Evolutionary conservation across 495 filamentous ascomycete genomes (phyloP).

Genomic region (Tuber borchii): DNA sequence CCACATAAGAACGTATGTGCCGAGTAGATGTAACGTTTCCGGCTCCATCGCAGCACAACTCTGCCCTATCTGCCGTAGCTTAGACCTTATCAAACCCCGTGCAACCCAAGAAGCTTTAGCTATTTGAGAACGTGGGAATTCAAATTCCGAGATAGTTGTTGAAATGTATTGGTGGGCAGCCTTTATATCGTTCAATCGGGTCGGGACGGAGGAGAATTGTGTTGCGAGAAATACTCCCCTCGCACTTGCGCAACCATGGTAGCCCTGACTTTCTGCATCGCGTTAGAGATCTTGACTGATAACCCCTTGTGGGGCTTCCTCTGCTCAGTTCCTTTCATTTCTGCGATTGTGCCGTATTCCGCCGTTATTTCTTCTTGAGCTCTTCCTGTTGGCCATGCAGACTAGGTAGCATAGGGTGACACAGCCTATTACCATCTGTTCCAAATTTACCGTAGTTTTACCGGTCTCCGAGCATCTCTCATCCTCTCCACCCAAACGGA

Average conservation of each 20-base stretch:
- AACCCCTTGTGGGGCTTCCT: not conserved
- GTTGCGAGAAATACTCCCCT: not conserved
- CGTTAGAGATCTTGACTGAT: not conserved
- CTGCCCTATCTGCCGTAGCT: not conserved
- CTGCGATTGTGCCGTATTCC: not conserved
- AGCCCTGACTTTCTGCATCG: not conserved
- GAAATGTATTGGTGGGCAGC: not conserved
- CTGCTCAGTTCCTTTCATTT: not conserved
- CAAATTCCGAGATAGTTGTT: not conserved
- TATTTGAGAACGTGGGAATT: not conserved
- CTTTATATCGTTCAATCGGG: not conserved
- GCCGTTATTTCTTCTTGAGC: not conserved
- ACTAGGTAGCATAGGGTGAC: no score
- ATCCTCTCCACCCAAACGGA: no score
- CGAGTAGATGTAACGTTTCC: not conserved
- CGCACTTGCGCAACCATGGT: not conserved
- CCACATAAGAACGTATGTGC: not conserved
- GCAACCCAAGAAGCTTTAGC: not conserved
- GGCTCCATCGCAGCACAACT: not conserved
- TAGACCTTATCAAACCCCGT: not conserved
- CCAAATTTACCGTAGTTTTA: no score
- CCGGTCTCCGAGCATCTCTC: no score
- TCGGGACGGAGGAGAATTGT: not conserved
- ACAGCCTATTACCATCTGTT: no score
- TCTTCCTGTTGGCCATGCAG: no score